Evolutionary conservation across 2,329 filamentous ascomycete species (phyloP), one percentile per base, ranked within the genome.

Genomic region (Xylariaceae sp.): DNA sequence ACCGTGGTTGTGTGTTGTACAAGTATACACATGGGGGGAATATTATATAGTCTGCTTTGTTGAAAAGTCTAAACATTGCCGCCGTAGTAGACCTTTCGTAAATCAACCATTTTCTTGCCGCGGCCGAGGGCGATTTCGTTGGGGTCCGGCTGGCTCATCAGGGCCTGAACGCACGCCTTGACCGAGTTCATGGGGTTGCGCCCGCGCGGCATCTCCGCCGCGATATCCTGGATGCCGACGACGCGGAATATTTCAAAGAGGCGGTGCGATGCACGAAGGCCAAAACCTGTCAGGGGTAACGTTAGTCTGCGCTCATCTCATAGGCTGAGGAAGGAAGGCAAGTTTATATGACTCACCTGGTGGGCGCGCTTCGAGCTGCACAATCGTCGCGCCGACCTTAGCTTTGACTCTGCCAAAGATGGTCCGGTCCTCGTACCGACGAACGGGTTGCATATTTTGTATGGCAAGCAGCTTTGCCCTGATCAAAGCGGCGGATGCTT

Each of bases 121-220:
- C 91, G 78, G 50, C 90, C 92, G 48, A 88, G 81, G 54, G 94
- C 94, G 68, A 99, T 86, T 68, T 92, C 85, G 70, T 97, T 89
- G 32, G 94, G 94, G 68, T 95, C 79, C 58, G 83, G 83, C 76
- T 99, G 94, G 75, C 79, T 87, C 71, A 83, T 81, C 59, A 99
- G 77, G 4, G 91, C 92, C 71, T 92, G 72, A 73, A 88, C 89
- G 41, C 90, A 82, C 11, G 94, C 94, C 76, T 96, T 96, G 74
- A 96, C 88, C 19, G 91, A 89, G 77, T 99, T 99, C 91, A 97
- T 96, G 64, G 91, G 90, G 78, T 96, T 97, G 67, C 91, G 84
- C 59, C 89, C 89, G 45, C 92, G 87, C 39, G 86, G 85, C 59
- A 95, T 91, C 62, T 82, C 81, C 47, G 89, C 91, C 12, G 91